phyloP scores from a whole-genome alignment of 176 grass and related monocot genomes.

The Alloteropsis semialata region DNA sequence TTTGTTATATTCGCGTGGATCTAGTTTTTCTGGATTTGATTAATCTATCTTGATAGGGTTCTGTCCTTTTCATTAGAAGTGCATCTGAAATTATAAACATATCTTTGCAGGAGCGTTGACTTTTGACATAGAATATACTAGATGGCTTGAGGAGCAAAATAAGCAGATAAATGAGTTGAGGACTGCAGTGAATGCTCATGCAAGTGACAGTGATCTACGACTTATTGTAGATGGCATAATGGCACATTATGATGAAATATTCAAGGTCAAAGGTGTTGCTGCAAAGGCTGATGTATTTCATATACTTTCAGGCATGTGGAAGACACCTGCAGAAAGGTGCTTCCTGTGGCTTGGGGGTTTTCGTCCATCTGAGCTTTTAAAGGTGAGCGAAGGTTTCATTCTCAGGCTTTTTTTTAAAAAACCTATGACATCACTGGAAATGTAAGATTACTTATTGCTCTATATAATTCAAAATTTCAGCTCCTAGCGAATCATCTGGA shows the following conservation, averaged over 20 bases:
- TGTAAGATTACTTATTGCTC: conserved; percentile 16
- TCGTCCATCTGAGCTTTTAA: conserved; percentile 55
- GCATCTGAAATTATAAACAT: conserved; percentile 23
- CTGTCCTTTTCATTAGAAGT: conserved; percentile 1
- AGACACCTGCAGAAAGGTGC: conserved; percentile 60
- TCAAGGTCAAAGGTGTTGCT: conserved; percentile 53
- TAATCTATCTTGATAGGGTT: background rate
- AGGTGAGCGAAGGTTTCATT: conserved; percentile 21
- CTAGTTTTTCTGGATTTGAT: background rate
- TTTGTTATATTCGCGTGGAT: background rate
- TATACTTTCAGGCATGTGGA: conserved; percentile 72
- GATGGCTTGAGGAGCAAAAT: conserved; percentile 63
- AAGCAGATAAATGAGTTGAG: conserved; percentile 61
- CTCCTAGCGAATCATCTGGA: conserved; percentile 50
- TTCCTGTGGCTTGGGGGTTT: conserved; percentile 66
- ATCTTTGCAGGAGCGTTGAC: conserved; percentile 43
- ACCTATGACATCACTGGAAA: background rate
- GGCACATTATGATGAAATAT: conserved; percentile 56
- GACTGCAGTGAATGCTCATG: conserved; percentile 62
- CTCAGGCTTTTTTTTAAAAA: background rate
- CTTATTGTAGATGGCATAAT: conserved; percentile 61
- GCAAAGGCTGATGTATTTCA: conserved; percentile 60
- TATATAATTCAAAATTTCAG: conserved; percentile 13
- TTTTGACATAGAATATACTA: conserved; percentile 54
- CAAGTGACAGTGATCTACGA: conserved; percentile 55